phyloP scores from a whole-genome alignment of 331 rosid species.

The Ulmus americana region DNA sequence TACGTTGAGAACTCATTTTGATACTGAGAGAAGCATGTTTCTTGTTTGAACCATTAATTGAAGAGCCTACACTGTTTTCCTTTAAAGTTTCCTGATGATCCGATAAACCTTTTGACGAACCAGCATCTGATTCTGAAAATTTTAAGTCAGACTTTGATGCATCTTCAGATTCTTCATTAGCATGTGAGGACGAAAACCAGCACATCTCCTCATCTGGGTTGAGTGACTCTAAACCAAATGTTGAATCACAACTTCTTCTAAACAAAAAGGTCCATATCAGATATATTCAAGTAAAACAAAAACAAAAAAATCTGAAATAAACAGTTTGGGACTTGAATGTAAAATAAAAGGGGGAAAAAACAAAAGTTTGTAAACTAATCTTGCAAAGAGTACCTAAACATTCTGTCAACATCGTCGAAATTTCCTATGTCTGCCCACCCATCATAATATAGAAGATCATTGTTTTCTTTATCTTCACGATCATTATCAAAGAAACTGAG shows the following conservation, averaged over 20 bases:
- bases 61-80: constrained; percentile 29
- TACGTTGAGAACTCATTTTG: constrained; percentile 25
- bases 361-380: constrained; percentile 16
- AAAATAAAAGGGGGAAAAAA: constrained; percentile 1
- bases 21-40: constrained; percentile 22
- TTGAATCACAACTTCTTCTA: constrained; percentile 67
- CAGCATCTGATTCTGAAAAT: constrained; percentile 45
- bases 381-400: constrained; percentile 53
- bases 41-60: constrained; percentile 30
- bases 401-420: constrained; percentile 78
- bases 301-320: not conserved
- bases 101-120: constrained; percentile 38
- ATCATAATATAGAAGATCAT: constrained; percentile 27
- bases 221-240: constrained; percentile 54
- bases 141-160: constrained; percentile 46
- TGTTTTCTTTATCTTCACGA: constrained; percentile 26
- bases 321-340: not conserved
- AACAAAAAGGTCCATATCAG: not conserved
- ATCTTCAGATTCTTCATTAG: constrained; percentile 48
- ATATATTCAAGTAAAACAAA: not conserved
- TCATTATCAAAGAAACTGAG: constrained; percentile 65
- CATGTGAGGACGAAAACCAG: constrained; percentile 67
- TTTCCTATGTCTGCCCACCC: constrained; percentile 74
- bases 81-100: constrained; percentile 33
- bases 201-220: constrained; percentile 54